Percentiles rank a stretch among this genome's conserved stretches.
phyloP scores from a whole-genome alignment of 306 rosid genomes.

The Casuarina equisetifolia region DNA sequence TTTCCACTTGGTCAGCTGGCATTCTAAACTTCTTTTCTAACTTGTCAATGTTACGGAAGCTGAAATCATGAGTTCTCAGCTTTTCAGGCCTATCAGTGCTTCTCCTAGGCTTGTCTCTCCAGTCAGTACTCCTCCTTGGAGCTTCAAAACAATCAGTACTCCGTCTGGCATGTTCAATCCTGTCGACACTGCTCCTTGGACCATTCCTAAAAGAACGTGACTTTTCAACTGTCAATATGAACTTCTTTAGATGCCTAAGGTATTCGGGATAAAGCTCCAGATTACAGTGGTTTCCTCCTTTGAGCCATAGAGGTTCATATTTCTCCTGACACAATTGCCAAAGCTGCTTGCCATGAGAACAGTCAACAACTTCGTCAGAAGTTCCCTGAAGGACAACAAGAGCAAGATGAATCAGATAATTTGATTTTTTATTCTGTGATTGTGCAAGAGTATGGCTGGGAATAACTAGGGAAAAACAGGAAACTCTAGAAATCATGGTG shows the following conservation, averaged over 20 bases:
- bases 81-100: constrained; percentile 68
- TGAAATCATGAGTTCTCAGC: constrained; percentile 54
- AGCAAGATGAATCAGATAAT: neutral
- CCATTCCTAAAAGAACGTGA: constrained; percentile 36
- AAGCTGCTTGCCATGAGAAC: constrained; percentile 86
- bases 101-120: constrained; percentile 73
- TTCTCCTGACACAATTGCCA: constrained; percentile 88
- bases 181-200: constrained; percentile 65
- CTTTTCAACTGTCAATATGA: constrained; percentile 39
- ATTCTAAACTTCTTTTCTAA: constrained; percentile 59
- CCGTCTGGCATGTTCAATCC: constrained; percentile 54
- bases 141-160: constrained; percentile 61
- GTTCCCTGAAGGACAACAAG: constrained; percentile 63
- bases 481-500: neutral
- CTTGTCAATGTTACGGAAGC: constrained; percentile 51
- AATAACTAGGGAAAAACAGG: neutral
- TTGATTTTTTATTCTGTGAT: neutral
- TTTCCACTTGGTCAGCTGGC: constrained; percentile 64
- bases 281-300: constrained; percentile 92
- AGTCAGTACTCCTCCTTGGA: constrained; percentile 75
- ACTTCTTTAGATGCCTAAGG: constrained; percentile 61
- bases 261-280: constrained; percentile 81
- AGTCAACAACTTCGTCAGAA: constrained; percentile 79
- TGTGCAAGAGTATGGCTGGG: neutral
- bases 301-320: constrained; percentile 88